Evolutionary conservation across 2,329 filamentous ascomycete species (phyloP).

Genomic region (Shiraia bambusicola): DNA sequence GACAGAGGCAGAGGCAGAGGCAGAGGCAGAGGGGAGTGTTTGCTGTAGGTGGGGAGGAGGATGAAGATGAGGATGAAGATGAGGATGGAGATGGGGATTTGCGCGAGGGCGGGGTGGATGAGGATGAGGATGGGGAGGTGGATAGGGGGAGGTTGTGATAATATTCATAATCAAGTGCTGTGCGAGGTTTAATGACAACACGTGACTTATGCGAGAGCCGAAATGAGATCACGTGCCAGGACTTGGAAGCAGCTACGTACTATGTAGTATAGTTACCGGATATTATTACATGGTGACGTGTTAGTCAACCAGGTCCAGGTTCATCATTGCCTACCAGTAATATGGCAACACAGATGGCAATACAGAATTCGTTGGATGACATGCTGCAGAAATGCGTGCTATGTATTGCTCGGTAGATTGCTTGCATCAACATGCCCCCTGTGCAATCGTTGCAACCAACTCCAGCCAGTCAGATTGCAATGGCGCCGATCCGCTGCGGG

Average conservation of each 20-base stretch:
- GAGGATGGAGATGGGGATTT: conserved; percentile 18
- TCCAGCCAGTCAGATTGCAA: conserved; percentile 22
- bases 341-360: no score
- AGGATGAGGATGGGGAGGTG: conserved; percentile 26
- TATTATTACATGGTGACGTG: no score
- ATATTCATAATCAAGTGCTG: no score
- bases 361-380: no score
- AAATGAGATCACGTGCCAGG: no score
- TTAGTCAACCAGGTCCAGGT: no score
- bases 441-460: conserved; percentile 5
- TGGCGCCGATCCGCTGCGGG: conserved; percentile 26
- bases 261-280: no score
- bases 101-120: conserved; percentile 1
- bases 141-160: conserved; percentile 22
- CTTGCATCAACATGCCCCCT: neutral
- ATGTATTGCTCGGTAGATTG: no score
- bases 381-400: no score
- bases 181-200: neutral
- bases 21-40: conserved; percentile 10
- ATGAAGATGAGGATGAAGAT: conserved; percentile 10
- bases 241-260: no score
- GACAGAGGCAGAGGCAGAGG: conserved; percentile 1
- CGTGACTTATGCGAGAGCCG: neutral
- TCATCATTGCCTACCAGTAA: no score
- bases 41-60: conserved; percentile 8